These are phyloP conservation scores for Emergomyces africanus DNA, from an alignment of 2,329 filamentous ascomycete species.

Conservation along the genomic window DNA sequence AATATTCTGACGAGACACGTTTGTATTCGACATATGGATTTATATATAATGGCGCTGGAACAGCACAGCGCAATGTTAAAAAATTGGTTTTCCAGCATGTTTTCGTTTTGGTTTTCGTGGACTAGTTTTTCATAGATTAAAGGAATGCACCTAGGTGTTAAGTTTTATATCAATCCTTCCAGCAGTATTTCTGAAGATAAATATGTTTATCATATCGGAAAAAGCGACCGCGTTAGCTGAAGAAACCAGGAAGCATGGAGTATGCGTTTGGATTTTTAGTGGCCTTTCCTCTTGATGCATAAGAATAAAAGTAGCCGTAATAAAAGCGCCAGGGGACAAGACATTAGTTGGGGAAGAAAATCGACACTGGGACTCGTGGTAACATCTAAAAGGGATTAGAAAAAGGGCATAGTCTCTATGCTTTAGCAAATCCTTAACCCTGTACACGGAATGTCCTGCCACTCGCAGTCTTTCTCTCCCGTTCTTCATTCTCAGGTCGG, in stretches of 20 bases:
- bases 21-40: background rate
- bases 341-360: background rate
- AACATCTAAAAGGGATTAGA: background rate
- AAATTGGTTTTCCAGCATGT: background rate
- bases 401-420: background rate
- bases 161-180: background rate
- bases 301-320: background rate
- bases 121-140: background rate
- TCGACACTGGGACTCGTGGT: background rate
- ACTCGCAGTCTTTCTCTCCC: constrained; percentile 95
- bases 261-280: background rate
- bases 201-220: background rate
- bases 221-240: background rate
- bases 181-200: background rate
- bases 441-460: constrained; percentile 76
- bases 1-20: background rate
- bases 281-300: background rate
- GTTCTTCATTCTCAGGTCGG: constrained; percentile 88
- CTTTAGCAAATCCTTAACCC: constrained; percentile 18
- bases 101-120: background rate
- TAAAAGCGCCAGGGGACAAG: background rate
- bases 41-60: background rate
- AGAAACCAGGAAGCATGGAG: background rate
- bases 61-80: background rate
- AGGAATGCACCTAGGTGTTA: background rate